A percentile compares a stretch with the other conserved stretches of the same genome.
Evolutionary conservation across 169 alveolate genomes (phyloP).

Genomic region (Cryptosporidium ryanae): DNA sequence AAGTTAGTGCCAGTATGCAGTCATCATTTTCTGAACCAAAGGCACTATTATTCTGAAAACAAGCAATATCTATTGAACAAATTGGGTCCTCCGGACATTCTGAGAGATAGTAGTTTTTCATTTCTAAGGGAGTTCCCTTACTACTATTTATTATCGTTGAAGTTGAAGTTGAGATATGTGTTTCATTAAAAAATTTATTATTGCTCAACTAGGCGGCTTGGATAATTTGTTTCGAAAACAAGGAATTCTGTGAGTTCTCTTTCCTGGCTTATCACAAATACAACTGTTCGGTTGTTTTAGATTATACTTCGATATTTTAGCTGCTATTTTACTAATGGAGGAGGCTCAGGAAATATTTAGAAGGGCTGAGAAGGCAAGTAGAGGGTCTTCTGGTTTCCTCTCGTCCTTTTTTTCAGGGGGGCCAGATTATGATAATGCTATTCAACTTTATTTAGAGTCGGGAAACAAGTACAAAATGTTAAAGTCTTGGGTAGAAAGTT

Average conservation of each 20-base stretch:
- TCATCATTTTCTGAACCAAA: slow-evolving; percentile 1
- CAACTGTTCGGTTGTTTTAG: too few species aligned
- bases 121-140: not conserved
- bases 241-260: too few species aligned
- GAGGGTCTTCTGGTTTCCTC: slow-evolving; percentile 76
- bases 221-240: too few species aligned
- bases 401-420: slow-evolving; percentile 78
- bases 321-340: slow-evolving; percentile 8
- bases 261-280: not conserved
- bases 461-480: slow-evolving; percentile 80
- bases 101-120: slow-evolving; percentile 50
- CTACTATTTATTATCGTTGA: not conserved
- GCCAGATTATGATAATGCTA: slow-evolving; percentile 79
- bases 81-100: slow-evolving; percentile 60
- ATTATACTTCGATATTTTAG: not conserved
- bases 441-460: slow-evolving; percentile 80
- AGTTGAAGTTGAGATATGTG: not conserved
- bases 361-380: slow-evolving; percentile 79
- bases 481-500: slow-evolving; percentile 75
- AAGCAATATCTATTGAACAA: slow-evolving; percentile 20
- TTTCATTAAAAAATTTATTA: too few species aligned
- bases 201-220: not conserved
- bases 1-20: slow-evolving; percentile 46
- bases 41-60: not conserved
- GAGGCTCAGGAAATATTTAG: slow-evolving; percentile 69